phyloP scores from a whole-genome alignment of 352 stramenopile genomes.

The Sclerospora graminicola region DNA sequence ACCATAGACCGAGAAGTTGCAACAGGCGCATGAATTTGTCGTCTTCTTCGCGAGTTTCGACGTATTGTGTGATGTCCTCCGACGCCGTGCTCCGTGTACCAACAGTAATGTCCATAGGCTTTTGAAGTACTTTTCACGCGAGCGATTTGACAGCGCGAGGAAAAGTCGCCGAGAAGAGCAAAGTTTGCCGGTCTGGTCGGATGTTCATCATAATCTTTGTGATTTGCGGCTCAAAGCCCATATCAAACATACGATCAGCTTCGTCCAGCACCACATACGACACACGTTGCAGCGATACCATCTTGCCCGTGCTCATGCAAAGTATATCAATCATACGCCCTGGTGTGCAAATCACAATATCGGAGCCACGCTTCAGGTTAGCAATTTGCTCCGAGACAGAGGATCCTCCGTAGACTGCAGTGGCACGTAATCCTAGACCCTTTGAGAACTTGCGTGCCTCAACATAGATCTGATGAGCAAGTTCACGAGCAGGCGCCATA shows the following conservation, averaged over 20 bases:
- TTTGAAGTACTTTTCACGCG: slow-evolving; percentile 84
- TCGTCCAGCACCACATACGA: slow-evolving; percentile 99
- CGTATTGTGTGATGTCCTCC: no score
- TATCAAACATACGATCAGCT: slow-evolving; percentile 99
- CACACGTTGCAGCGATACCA: slow-evolving; percentile 93
- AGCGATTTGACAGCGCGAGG: slow-evolving; percentile 88
- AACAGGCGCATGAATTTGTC: no score
- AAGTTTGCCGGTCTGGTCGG: slow-evolving; percentile 83
- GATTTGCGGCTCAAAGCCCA: slow-evolving; percentile 99
- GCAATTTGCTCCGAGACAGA: slow-evolving; percentile 97
- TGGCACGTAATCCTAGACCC: slow-evolving; percentile 84
- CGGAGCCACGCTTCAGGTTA: slow-evolving; percentile 95
- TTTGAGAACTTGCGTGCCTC: slow-evolving; percentile 93
- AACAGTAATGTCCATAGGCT: slow-evolving; percentile 95
- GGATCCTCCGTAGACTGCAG: slow-evolving; percentile 92
- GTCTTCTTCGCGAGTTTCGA: no score
- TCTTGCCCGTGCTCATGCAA: slow-evolving; percentile 94
- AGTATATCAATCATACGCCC: slow-evolving; percentile 99
- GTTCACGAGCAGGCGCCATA: slow-evolving; percentile 96
- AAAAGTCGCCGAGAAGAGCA: slow-evolving; percentile 99
- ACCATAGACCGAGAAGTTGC: slow-evolving; percentile 93
- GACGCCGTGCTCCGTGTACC: no score
- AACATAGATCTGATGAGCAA: slow-evolving; percentile 97
- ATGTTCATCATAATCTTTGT: slow-evolving; percentile 92
- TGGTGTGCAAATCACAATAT: slow-evolving; percentile 98